These are phyloP conservation scores for Diaporthe velutina DNA, from an alignment of 2,329 filamentous ascomycete genomes.

Conservation along the genomic window DNA sequence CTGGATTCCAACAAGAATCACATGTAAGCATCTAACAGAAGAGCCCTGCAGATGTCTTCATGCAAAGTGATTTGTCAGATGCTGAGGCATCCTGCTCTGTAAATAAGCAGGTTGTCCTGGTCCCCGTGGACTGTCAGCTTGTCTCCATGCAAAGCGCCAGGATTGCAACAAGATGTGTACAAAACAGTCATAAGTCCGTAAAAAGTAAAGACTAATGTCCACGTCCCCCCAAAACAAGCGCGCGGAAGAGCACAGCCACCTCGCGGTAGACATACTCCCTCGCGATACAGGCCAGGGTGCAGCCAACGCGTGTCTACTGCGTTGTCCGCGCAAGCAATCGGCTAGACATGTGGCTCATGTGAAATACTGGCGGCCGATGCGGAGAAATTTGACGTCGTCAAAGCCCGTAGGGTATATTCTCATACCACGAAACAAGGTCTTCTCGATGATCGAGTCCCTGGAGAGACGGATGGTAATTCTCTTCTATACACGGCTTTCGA, in stretches of 20 bases:
- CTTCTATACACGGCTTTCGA: not conserved
- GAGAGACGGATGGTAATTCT: not conserved
- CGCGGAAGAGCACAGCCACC: constrained; percentile 23
- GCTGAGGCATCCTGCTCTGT: not conserved
- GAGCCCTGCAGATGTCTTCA: not conserved
- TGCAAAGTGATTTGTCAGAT: not conserved
- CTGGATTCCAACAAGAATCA: too few species aligned
- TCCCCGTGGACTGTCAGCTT: not conserved
- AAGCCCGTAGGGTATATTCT: not conserved
- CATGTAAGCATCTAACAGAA: not conserved
- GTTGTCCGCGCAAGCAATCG: not conserved
- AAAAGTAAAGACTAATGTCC: not conserved
- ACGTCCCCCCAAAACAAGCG: not conserved
- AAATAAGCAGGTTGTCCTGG: not conserved
- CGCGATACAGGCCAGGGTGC: not conserved
- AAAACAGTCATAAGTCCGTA: not conserved
- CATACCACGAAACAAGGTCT: not conserved
- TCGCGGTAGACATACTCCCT: not conserved
- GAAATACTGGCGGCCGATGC: not conserved
- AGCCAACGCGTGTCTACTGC: not conserved
- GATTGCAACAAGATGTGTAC: not conserved
- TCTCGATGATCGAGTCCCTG: not conserved
- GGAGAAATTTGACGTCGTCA: not conserved
- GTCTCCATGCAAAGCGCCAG: not conserved
- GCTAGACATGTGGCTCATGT: not conserved